Base-by-base conservation (phyloP, 2,329 filamentous ascomycete genomes). In the Endoconidiophora laricicola region DNA sequence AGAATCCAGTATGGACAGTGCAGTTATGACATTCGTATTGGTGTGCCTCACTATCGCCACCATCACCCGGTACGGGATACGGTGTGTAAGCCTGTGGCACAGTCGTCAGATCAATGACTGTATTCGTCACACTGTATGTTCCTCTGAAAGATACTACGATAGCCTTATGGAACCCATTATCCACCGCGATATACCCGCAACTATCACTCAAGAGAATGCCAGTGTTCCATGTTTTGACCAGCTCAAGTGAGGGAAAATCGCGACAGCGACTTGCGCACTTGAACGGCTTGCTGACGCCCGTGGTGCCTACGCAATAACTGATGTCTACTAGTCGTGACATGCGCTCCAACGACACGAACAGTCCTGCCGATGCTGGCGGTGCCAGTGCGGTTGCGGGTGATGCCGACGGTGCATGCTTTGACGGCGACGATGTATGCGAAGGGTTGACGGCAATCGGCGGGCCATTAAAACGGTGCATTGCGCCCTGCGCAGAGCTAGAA, bases 261-360 rank as follows among this genome's bases (percentile, higher is more conserved):
- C 70, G 69, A 66, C 91, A 98, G 56, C 85, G 83, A 53, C 84
- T 91, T 12, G 81, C 74, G 64, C 91, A 98, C 29, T 73, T 67
- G 63, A 98, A 98, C 0, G 91, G 91, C 56, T 80, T 79, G 46
- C 73, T 71, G 54, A 98, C 80, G 38, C 90, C 91, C 0, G 83
- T 81, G 4, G 75, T 80, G 54, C 88, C 87, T 52, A 96, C 84
- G 63, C 91, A 98, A 66, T 96, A 96, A 44, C 86, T 72, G 53
- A 96, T 91, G 62, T 98, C 91, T 55, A 95, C 90, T 23, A 96
- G 74, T 49, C 88, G 81, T n/a, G 90, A 78, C 50, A 90, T 71
- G 59, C 94, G 84, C 64, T 95, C 87, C 12, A 98, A 78, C 16
- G 85, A 80, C 52, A 75, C 69, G 65, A 94, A 96, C 54, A 95